Conservation (phyloP, 2,329 filamentous ascomycete genomes). For the Penicillium sp. region DNA sequence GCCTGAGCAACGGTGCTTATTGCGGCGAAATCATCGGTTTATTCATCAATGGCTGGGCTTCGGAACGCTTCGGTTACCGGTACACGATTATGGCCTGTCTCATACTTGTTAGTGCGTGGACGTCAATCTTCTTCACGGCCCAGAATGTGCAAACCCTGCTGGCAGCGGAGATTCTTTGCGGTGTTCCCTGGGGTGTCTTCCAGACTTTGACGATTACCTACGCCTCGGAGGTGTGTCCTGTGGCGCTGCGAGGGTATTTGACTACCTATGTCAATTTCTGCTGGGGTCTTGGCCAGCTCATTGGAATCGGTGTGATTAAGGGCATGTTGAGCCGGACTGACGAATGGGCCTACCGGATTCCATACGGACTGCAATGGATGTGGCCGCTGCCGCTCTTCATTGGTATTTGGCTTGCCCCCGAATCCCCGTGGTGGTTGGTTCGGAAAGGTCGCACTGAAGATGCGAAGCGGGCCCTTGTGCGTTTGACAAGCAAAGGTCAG, state of each 20-base stretch:
- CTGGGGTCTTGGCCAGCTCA: conserved; percentile 52
- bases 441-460: conserved; percentile 48
- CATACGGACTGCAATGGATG: conserved; percentile 55
- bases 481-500: conserved; percentile 47
- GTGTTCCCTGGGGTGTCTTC: conserved; percentile 55
- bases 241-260: conserved; percentile 46
- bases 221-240: conserved; percentile 50
- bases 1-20: conserved; percentile 46
- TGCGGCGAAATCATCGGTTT: conserved; percentile 53
- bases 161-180: conserved; percentile 53
- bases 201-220: conserved; percentile 51
- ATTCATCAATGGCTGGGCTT: conserved; percentile 53
- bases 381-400: conserved; percentile 53
- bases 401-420: conserved; percentile 50
- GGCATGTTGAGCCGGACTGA: conserved; percentile 48
- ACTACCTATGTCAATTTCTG: conserved; percentile 51
- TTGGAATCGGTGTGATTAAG: conserved; percentile 53
- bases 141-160: conserved; percentile 49
- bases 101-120: conserved; percentile 48
- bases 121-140: conserved; percentile 54
- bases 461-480: conserved; percentile 45
- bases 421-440: conserved; percentile 55
- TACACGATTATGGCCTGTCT: conserved; percentile 53
- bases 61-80: conserved; percentile 54
- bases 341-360: conserved; percentile 55